Evolutionary conservation across 352 stramenopile genomes (phyloP).

Genomic region (Phytopythium helicoides): DNA sequence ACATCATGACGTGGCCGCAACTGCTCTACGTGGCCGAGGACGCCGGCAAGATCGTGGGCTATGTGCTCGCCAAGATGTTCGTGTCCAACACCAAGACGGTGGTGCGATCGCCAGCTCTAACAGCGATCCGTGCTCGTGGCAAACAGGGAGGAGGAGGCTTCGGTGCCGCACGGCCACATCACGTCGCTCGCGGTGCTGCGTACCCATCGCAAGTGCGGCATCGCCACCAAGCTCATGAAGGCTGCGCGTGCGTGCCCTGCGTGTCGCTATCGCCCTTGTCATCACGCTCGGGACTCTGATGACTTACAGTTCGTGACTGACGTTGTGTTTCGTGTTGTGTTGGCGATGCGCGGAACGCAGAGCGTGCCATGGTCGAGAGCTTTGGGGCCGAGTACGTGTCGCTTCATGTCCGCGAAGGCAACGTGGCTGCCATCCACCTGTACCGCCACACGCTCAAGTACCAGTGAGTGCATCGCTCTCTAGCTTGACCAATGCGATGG

Average conservation of each 20-base stretch:
- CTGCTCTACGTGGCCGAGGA: slow-evolving; percentile 98
- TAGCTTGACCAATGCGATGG: background rate
- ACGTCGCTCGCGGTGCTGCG: slow-evolving; percentile 97
- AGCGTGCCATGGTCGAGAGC: slow-evolving; percentile 95
- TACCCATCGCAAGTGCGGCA: slow-evolving; percentile 96
- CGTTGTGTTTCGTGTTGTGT: too few relatives aligned
- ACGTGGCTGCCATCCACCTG: slow-evolving; percentile 97
- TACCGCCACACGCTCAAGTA: slow-evolving; percentile 98
- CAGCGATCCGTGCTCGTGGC: slow-evolving; percentile 7
- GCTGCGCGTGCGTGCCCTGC: slow-evolving; percentile 85
- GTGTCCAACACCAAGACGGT: slow-evolving; percentile 8
- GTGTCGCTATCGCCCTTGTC: too few relatives aligned
- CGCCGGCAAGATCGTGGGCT: slow-evolving; percentile 98
- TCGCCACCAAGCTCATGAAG: slow-evolving; percentile 99
- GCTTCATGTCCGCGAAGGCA: slow-evolving; percentile 98
- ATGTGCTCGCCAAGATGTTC: slow-evolving; percentile 99
- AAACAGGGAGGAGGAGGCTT: slow-evolving; percentile 78
- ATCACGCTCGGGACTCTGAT: too few relatives aligned
- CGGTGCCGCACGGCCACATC: slow-evolving; percentile 96
- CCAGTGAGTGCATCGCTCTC: slow-evolving; percentile 59
- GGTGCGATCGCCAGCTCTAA: background rate
- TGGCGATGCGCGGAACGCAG: too few relatives aligned
- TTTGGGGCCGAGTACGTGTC: slow-evolving; percentile 99
- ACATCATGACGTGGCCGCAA: slow-evolving; percentile 99
- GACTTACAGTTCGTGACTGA: too few relatives aligned